Evolutionary conservation across 352 stramenopile species (phyloP).

Genomic region (Lagenidium giganteum): DNA sequence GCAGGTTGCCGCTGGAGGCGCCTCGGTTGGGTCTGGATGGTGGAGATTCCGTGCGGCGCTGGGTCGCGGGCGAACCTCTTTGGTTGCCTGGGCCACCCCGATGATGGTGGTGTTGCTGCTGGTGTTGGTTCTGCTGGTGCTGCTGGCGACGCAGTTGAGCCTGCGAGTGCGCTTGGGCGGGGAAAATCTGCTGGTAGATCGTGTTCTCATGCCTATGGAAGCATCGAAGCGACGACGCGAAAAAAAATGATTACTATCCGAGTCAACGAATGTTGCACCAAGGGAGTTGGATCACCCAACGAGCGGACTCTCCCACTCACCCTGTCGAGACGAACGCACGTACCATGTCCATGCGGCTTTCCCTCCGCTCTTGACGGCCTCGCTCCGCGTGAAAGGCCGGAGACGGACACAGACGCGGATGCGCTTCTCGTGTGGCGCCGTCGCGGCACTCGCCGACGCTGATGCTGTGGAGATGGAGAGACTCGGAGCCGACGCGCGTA

Average conservation of each 20-base stretch:
- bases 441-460: constrained; percentile 5
- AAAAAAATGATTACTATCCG: no score
- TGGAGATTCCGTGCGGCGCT: constrained; percentile 3
- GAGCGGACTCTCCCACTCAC: no score
- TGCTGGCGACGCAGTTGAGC: background rate
- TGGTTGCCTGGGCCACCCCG: background rate
- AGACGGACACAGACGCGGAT: constrained; percentile 79
- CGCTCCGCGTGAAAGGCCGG: constrained; percentile 69
- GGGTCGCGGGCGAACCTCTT: constrained; percentile 2
- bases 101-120: background rate
- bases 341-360: constrained; percentile 84
- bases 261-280: background rate
- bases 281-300: background rate
- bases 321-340: background rate
- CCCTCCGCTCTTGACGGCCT: constrained; percentile 56
- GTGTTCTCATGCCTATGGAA: constrained; percentile 68
- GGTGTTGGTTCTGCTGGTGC: background rate
- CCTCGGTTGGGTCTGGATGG: constrained; percentile 1
- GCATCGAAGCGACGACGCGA: background rate
- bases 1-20: constrained; percentile 25
- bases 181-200: constrained; percentile 88
- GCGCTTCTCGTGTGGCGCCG: constrained; percentile 35
- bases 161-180: constrained; percentile 40
- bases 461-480: no score
- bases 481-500: no score